These are phyloP conservation scores for Rutstroemia sp. DNA, from an alignment of 2,329 filamentous ascomycete species.

Conservation along the genomic window DNA sequence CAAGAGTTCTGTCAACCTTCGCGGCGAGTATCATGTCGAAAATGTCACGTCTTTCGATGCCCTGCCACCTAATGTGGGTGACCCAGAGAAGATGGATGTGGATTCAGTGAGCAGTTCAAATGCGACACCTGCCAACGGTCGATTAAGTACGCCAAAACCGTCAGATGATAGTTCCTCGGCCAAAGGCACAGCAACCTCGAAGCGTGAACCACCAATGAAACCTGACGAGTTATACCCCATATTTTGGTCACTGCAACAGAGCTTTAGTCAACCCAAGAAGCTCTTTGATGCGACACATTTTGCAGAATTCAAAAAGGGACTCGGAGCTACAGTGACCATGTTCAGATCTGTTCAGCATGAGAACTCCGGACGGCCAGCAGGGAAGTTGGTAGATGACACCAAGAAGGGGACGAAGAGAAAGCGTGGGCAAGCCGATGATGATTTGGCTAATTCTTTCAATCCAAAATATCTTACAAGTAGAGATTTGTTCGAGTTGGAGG, in stretches of 20 bases:
- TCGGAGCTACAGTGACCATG: constrained; percentile 58
- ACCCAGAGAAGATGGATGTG: constrained; percentile 56
- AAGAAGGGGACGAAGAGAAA: constrained; percentile 66
- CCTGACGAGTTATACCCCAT: constrained; percentile 74
- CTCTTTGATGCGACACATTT: constrained; percentile 70
- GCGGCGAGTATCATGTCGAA: constrained; percentile 92
- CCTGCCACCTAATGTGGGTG: constrained; percentile 31
- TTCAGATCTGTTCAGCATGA: constrained; percentile 62
- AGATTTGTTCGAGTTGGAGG: constrained; percentile 92
- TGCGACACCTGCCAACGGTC: constrained; percentile 17
- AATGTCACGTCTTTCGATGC: constrained; percentile 85
- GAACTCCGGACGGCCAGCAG: constrained; percentile 36
- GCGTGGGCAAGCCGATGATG: constrained; percentile 49
- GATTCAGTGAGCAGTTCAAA: constrained; percentile 40
- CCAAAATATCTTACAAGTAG: constrained; percentile 97
- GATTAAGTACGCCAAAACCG: constrained; percentile 19
- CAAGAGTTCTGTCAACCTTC: constrained; percentile 92
- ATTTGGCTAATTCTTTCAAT: constrained; percentile 72
- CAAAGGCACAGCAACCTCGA: constrained; percentile 35
- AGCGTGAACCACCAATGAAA: constrained; percentile 45
- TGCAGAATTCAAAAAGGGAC: constrained; percentile 51
- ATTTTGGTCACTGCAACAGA: constrained; percentile 90
- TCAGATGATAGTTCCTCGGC: constrained; percentile 27
- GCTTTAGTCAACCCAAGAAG: constrained; percentile 82
- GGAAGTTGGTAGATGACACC: constrained; percentile 53